Evolutionary conservation across 805 yeast species (phyloP).

Genomic region (Blastobotrys robertii): DNA sequence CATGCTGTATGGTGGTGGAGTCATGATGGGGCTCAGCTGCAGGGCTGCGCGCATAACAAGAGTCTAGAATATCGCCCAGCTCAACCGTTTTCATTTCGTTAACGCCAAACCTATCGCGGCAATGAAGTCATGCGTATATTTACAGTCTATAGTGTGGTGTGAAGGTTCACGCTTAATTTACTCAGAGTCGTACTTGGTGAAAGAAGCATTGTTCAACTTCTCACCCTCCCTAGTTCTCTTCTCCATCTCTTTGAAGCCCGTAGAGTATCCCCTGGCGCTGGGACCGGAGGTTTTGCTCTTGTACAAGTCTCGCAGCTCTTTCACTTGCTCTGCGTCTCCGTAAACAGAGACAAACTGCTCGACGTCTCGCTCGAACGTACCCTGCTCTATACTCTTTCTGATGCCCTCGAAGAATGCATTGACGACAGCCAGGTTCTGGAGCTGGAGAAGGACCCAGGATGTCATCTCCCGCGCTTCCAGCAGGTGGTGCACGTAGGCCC

Average conservation of each 20-base stretch:
- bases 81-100: too few relatives aligned
- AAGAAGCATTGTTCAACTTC: slow-evolving; percentile 12
- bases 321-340: slow-evolving; percentile 11
- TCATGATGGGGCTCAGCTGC: too few relatives aligned
- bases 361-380: slow-evolving; percentile 21
- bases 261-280: slow-evolving; percentile 15
- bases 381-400: slow-evolving; percentile 22
- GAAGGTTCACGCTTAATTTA: too few relatives aligned
- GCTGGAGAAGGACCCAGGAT: slow-evolving; percentile 33
- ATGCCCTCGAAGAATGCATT: slow-evolving; percentile 25
- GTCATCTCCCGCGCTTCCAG: slow-evolving; percentile 34
- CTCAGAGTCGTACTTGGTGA: too few relatives aligned
- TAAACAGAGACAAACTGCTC: slow-evolving; percentile 14
- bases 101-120: too few relatives aligned
- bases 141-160: too few relatives aligned
- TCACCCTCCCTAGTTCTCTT: slow-evolving; percentile 9
- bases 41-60: too few relatives aligned
- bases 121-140: too few relatives aligned
- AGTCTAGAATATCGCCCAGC: too few relatives aligned
- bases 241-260: slow-evolving; percentile 9
- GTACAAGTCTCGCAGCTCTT: slow-evolving; percentile 9
- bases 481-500: slow-evolving; percentile 35
- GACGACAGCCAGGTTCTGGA: slow-evolving; percentile 28
- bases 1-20: too few relatives aligned
- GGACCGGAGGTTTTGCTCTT: slow-evolving; percentile 11